Conservation (phyloP, 495 filamentous ascomycete genomes). For the Hyaloscypha variabilis region DNA sequence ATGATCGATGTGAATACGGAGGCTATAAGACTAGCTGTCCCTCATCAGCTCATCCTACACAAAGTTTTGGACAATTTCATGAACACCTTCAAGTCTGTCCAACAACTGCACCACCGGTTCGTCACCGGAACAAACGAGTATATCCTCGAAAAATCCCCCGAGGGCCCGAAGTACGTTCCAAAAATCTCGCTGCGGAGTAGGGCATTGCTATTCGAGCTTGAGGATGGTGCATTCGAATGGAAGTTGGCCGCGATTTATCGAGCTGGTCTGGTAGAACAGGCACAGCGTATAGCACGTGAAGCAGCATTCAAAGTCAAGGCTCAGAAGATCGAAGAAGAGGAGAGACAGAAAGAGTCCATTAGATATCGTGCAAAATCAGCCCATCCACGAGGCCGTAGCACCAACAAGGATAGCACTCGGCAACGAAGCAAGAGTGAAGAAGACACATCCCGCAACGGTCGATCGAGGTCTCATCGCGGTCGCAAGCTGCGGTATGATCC, state of each 20-base stretch:
- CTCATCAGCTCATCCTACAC: conserved; percentile 92
- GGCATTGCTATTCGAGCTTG: conserved; percentile 83
- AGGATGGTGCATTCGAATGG: conserved; percentile 97
- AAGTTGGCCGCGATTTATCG: conserved; percentile 93
- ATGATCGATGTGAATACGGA: conserved; percentile 85
- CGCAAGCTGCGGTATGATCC: conserved; percentile 66
- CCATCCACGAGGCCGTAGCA: conserved; percentile 44
- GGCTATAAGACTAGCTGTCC: conserved; percentile 84
- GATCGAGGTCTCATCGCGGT: conserved; percentile 28
- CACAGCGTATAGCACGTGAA: conserved; percentile 84
- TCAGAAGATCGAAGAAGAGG: conserved; percentile 75
- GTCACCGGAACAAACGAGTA: conserved; percentile 85
- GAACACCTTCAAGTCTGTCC: conserved; percentile 82
- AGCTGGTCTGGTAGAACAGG: conserved; percentile 82
- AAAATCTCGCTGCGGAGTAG: conserved; percentile 80
- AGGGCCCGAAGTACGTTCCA: conserved; percentile 83
- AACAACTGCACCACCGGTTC: conserved; percentile 91
- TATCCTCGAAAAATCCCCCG: conserved; percentile 77
- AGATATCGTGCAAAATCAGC: conserved; percentile 51
- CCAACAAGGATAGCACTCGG: conserved; percentile 34
- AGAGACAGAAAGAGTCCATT: conserved; percentile 52
- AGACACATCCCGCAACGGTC: conserved; percentile 37
- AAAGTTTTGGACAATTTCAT: conserved; percentile 90
- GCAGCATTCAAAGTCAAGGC: conserved; percentile 87
- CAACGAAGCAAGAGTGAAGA: conserved; percentile 58